phyloP scores from a whole-genome alignment of 148 eudicot species.

The Limonium bicolor region DNA sequence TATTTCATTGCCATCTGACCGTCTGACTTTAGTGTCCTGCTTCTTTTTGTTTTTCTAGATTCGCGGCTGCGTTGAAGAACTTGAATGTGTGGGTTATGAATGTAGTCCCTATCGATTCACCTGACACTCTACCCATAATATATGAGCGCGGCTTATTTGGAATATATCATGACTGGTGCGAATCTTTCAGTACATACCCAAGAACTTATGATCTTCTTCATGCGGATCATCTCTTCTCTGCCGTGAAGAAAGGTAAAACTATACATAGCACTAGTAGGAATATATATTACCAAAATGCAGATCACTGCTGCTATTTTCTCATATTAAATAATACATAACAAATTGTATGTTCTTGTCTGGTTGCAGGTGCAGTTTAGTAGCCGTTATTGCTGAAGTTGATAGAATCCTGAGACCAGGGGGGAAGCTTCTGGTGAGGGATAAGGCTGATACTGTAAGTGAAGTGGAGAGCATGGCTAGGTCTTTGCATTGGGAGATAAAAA shows the following conservation, averaged over 20 bases:
- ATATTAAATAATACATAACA: too few relatives aligned
- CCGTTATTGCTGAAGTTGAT: constrained; percentile 58
- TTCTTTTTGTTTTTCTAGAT: constrained; percentile 30
- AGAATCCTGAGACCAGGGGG: constrained; percentile 64
- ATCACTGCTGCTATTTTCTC: too few relatives aligned
- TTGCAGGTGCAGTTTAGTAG: constrained; percentile 39
- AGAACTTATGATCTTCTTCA: constrained; percentile 7
- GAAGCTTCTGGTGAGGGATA: constrained; percentile 35
- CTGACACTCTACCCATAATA: constrained; percentile 6
- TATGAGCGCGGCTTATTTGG: constrained; percentile 7
- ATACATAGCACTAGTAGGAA: too few relatives aligned
- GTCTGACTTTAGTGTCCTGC: too few relatives aligned
- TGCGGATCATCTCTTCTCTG: constrained; percentile 1
- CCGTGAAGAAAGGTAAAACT: background rate
- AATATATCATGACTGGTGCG: constrained; percentile 7
- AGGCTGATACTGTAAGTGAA: constrained; percentile 36
- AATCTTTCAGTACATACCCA: constrained; percentile 8
- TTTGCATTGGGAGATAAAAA: constrained; percentile 41
- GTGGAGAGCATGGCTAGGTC: constrained; percentile 48
- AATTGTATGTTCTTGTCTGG: constrained; percentile 1
- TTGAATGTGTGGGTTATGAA: constrained; percentile 68
- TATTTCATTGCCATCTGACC: too few relatives aligned
- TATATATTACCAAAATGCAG: too few relatives aligned
- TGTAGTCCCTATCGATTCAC: constrained; percentile 12
- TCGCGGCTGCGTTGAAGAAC: constrained; percentile 65